These are phyloP conservation scores for Russula vinacea DNA, from an alignment of 768 basidiomycete genomes.

Conservation along the genomic window DNA sequence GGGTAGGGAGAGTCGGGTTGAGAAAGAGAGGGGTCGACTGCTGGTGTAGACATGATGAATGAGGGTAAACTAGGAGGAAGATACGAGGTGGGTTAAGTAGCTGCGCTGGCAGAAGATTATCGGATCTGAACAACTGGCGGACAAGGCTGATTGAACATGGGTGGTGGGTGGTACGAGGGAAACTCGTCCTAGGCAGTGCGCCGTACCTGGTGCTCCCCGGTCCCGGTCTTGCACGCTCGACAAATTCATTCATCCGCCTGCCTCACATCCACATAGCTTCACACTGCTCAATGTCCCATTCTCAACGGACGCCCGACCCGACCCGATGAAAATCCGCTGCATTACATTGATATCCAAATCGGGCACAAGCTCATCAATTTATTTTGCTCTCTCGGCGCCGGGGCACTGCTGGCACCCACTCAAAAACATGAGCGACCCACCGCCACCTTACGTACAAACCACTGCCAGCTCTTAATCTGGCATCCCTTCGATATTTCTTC, in stretches of 20 bases:
- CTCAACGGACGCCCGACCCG: not conserved
- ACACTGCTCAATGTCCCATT: not conserved
- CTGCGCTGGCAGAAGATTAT: constrained; percentile 20
- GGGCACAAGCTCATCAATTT: constrained; percentile 1
- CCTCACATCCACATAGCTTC: not conserved
- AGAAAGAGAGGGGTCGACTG: constrained; percentile 1
- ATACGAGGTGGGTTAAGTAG: constrained; percentile 13
- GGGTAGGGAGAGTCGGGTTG: constrained; percentile 17
- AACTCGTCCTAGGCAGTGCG: not conserved
- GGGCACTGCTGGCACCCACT: constrained; percentile 1
- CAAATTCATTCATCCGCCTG: too few relatives aligned
- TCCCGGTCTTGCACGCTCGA: not conserved
- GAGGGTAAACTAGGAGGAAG: not conserved
- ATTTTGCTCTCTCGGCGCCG: not conserved
- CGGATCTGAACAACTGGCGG: constrained; percentile 11
- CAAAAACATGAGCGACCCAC: not conserved
- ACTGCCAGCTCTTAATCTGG: constrained; percentile 1
- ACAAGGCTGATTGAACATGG: not conserved
- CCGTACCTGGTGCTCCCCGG: not conserved
- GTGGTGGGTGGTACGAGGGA: not conserved
- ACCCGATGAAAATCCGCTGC: constrained; percentile 12
- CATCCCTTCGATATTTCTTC: not conserved
- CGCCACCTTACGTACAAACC: constrained; percentile 1
- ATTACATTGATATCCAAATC: constrained; percentile 16
- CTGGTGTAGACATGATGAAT: constrained; percentile 11